Conservation (phyloP, 768 basidiomycete species). For the Mycena vitilis region DNA sequence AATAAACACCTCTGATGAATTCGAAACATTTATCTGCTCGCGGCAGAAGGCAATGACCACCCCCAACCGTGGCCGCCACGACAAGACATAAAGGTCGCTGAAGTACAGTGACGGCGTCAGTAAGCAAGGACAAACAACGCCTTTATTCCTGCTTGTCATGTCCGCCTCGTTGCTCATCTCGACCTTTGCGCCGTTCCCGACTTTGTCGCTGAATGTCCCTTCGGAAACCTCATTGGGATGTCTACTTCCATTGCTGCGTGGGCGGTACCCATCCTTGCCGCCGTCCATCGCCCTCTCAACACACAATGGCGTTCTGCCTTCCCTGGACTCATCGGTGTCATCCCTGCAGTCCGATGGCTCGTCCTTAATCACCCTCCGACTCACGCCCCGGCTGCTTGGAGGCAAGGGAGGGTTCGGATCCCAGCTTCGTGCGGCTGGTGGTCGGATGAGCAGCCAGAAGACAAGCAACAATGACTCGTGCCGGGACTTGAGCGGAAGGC, state of each 20-base stretch:
- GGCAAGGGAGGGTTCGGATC: slow-evolving; percentile 99
- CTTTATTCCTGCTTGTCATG: slow-evolving; percentile 4
- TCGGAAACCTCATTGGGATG: slow-evolving; percentile 52
- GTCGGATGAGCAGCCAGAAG: slow-evolving; percentile 96
- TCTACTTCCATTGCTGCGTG: slow-evolving; percentile 56
- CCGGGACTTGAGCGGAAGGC: slow-evolving; percentile 88
- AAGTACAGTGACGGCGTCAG: too few relatives aligned
- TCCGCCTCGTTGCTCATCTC: slow-evolving; percentile 60
- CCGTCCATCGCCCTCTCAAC: slow-evolving; percentile 54
- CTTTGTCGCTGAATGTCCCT: slow-evolving; percentile 60
- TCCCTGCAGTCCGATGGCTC: slow-evolving; percentile 41
- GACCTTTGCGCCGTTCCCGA: slow-evolving; percentile 70
- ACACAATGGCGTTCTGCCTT: slow-evolving; percentile 53
- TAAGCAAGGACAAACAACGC: background rate
- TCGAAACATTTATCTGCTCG: background rate
- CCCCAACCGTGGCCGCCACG: too few relatives aligned
- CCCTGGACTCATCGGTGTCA: slow-evolving; percentile 45
- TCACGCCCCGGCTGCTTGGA: slow-evolving; percentile 81
- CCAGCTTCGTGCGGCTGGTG: slow-evolving; percentile 95
- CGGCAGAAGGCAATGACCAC: too few relatives aligned
- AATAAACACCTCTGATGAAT: slow-evolving; percentile 6
- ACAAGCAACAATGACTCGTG: slow-evolving; percentile 96
- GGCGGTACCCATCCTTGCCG: slow-evolving; percentile 63
- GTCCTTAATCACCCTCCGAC: slow-evolving; percentile 71
- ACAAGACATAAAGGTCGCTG: too few relatives aligned